Percentiles rank a stretch among this genome's conserved stretches.
Conservation (phyloP, 257 asterid species). For the Euphrasia confusa region DNA sequence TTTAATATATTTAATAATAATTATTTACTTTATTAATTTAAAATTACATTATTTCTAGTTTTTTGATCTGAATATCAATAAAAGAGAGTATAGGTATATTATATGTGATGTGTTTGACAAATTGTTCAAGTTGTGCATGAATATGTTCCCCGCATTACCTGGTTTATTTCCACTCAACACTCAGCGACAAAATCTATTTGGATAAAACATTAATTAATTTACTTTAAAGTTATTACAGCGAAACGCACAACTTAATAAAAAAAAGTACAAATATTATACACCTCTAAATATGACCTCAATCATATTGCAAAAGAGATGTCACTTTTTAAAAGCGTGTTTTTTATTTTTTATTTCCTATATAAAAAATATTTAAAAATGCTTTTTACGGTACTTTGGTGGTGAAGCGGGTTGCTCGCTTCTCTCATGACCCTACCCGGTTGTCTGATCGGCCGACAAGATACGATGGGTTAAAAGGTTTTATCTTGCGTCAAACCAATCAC, state of each 20-base stretch:
- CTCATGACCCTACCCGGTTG: slow-evolving; percentile 37
- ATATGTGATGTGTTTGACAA: not conserved
- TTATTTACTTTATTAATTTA: no score
- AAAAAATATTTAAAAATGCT: not conserved
- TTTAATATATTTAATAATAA: no score
- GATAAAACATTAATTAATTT: slow-evolving; percentile 18
- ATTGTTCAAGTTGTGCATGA: slow-evolving; percentile 54
- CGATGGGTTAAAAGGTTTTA: slow-evolving; percentile 69
- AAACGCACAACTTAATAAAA: slow-evolving; percentile 24
- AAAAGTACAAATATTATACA: slow-evolving; percentile 17
- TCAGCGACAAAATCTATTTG: slow-evolving; percentile 25
- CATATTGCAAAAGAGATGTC: slow-evolving; percentile 33
- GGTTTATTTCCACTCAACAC: slow-evolving; percentile 32
- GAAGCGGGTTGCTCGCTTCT: slow-evolving; percentile 22
- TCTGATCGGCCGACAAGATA: slow-evolving; percentile 48
- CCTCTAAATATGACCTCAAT: slow-evolving; percentile 37
- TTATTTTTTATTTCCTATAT: no score
- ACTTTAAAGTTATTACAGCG: not conserved
- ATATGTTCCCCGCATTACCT: slow-evolving; percentile 59
- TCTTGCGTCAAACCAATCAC: slow-evolving; percentile 39
- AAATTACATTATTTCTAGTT: no score
- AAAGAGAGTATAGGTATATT: no score
- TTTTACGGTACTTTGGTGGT: slow-evolving; percentile 36
- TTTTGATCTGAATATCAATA: no score
- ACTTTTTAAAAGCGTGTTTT: not conserved